Conservation (phyloP, 2,329 filamentous ascomycete genomes). For the Colletotrichum scovillei region DNA sequence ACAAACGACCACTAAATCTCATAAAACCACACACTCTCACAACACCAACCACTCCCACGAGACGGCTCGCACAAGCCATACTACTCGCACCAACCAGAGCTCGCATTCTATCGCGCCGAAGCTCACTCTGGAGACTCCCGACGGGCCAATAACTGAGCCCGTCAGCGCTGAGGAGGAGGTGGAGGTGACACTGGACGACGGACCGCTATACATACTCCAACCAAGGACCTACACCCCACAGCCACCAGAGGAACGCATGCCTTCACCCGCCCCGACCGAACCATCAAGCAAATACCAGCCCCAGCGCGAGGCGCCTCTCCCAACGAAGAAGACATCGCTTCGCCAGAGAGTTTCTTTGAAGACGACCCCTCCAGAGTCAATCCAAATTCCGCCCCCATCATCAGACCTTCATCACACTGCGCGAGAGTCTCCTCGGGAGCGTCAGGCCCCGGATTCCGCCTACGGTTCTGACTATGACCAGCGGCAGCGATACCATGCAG, state of each 20-base stretch:
- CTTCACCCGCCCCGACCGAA: constrained; percentile 56
- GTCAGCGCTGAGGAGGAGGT: constrained; percentile 18
- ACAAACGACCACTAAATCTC: neutral
- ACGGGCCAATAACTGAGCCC: constrained; percentile 12
- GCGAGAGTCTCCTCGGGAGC: constrained; percentile 15
- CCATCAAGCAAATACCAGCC: constrained; percentile 33
- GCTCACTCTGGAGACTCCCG: constrained; percentile 29
- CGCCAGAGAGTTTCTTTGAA: constrained; percentile 66
- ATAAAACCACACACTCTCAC: neutral
- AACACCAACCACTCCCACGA: neutral
- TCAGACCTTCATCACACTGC: constrained; percentile 48
- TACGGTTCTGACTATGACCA: constrained; percentile 61
- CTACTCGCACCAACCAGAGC: constrained; percentile 1
- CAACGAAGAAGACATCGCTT: constrained; percentile 55
- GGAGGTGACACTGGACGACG: constrained; percentile 45
- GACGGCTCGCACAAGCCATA: constrained; percentile 10
- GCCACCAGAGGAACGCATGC: constrained; percentile 55
- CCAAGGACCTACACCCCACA: constrained; percentile 68
- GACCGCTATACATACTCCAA: constrained; percentile 64
- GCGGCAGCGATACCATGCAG: constrained; percentile 37
- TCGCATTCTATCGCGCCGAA: constrained; percentile 17
- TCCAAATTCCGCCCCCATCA: constrained; percentile 61
- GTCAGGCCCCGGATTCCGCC: constrained; percentile 55
- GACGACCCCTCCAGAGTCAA: constrained; percentile 62
- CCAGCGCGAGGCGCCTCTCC: constrained; percentile 39